phyloP scores from a whole-genome alignment of 257 asterid species.

The Ehretia macrophylla region DNA sequence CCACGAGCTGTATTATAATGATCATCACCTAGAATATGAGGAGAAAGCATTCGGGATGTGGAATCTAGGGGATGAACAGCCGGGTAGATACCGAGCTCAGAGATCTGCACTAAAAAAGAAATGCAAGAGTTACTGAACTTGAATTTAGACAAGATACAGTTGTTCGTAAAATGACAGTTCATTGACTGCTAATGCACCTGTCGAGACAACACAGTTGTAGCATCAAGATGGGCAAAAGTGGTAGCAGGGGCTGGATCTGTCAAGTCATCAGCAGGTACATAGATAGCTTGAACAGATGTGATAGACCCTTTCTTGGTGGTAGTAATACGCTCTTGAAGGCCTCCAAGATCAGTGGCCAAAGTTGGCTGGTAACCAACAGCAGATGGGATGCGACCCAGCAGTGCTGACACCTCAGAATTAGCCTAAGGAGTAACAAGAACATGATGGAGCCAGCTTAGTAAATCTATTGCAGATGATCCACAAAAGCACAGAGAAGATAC shows the following conservation, averaged over 20 bases:
- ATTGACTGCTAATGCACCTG: constrained; percentile 38
- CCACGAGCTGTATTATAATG: constrained; percentile 99
- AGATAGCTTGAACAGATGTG: constrained; percentile 97
- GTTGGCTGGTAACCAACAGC: constrained; percentile 99
- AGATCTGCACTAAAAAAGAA: constrained; percentile 47
- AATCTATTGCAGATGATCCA: background rate
- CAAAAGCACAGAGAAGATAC: background rate
- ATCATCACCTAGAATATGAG: constrained; percentile 89
- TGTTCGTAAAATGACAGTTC: background rate
- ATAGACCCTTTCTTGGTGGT: constrained; percentile 96
- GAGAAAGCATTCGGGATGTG: constrained; percentile 99
- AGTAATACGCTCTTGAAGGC: constrained; percentile 96
- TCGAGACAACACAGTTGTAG: constrained; percentile 95
- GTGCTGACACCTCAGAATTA: constrained; percentile 97
- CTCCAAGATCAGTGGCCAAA: constrained; percentile 98
- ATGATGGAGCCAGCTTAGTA: background rate
- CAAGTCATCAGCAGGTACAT: constrained; percentile 99
- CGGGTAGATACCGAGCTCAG: constrained; percentile 98
- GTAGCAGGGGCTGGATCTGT: constrained; percentile 99
- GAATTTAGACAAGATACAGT: background rate
- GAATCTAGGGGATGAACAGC: constrained; percentile 98
- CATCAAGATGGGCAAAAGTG: constrained; percentile 99
- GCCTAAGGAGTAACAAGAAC: constrained; percentile 42
- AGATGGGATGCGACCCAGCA: constrained; percentile 99
- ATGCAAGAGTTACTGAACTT: background rate